Evolutionary conservation across 1,139 yeast genomes (phyloP).

Genomic region (Blastobotrys indianensis): DNA sequence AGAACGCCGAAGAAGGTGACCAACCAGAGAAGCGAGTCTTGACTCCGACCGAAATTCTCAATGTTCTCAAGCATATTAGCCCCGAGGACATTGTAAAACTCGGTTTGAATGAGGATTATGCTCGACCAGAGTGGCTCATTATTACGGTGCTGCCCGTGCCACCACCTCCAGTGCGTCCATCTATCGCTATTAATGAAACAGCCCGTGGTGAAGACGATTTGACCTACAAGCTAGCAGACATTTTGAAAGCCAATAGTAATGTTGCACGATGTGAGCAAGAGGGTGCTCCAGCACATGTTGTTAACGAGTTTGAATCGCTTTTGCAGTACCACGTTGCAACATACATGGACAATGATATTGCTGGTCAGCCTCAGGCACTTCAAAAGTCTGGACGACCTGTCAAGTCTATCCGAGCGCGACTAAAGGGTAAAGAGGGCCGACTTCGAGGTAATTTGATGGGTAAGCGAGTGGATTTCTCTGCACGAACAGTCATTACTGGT

Average conservation of each 20-base stretch:
- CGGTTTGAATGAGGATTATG: slow-evolving; percentile 93
- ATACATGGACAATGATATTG: slow-evolving; percentile 98
- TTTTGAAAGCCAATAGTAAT: slow-evolving; percentile 89
- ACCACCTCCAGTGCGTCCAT: slow-evolving; percentile 98
- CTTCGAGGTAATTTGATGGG: slow-evolving; percentile 98
- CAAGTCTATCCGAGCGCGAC: slow-evolving; percentile 95
- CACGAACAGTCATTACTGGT: slow-evolving; percentile 98
- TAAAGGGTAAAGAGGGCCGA: slow-evolving; percentile 99
- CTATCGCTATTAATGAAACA: slow-evolving; percentile 96
- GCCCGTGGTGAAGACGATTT: slow-evolving; percentile 99
- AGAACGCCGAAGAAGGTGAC: slow-evolving; percentile 69
- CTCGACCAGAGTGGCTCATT: slow-evolving; percentile 98
- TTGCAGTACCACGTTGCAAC: slow-evolving; percentile 99
- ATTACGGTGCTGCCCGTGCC: slow-evolving; percentile 98
- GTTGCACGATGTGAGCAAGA: slow-evolving; percentile 96
- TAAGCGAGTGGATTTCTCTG: slow-evolving; percentile 98
- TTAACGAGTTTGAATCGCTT: slow-evolving; percentile 91
- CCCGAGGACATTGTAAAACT: slow-evolving; percentile 73
- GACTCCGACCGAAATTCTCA: slow-evolving; percentile 82
- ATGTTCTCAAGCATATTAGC: slow-evolving; percentile 86
- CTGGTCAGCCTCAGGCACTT: slow-evolving; percentile 99
- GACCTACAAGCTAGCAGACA: slow-evolving; percentile 95
- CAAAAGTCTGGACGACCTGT: slow-evolving; percentile 99
- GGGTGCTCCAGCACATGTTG: slow-evolving; percentile 98
- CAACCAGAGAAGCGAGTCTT: slow-evolving; percentile 90